Conservation (phyloP, 1,284 basidiomycete genomes). For the Stereum hirsutum region DNA sequence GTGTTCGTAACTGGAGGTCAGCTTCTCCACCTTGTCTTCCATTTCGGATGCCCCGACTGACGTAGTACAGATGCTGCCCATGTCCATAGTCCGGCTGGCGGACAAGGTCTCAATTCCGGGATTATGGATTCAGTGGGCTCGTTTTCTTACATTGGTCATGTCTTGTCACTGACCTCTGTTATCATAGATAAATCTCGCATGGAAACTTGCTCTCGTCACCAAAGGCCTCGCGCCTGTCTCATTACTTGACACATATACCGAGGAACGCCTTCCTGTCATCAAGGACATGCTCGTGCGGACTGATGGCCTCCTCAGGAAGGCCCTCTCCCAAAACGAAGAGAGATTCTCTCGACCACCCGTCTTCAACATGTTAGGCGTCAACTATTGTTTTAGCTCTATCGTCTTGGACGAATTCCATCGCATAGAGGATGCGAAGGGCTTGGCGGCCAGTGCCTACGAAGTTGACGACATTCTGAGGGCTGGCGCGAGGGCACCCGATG, state of each 20-base stretch:
- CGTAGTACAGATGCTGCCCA: slow-evolving; percentile 10
- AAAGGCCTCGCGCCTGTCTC: slow-evolving; percentile 10
- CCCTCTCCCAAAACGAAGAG: too few species aligned
- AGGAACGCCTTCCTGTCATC: slow-evolving; percentile 18
- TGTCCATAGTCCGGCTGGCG: slow-evolving; percentile 11
- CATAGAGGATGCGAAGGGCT: too few species aligned
- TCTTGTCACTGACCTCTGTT: too few species aligned
- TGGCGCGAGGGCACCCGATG: too few species aligned
- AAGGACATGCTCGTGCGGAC: slow-evolving; percentile 15
- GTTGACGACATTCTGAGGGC: too few species aligned
- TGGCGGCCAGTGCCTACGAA: too few species aligned
- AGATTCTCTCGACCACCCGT: too few species aligned
- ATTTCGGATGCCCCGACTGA: background rate
- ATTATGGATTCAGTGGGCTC: slow-evolving; percentile 11
- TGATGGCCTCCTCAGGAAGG: slow-evolving; percentile 5
- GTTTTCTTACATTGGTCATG: background rate
- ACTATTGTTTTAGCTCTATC: too few species aligned
- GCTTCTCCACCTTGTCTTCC: background rate
- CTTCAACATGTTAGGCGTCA: too few species aligned
- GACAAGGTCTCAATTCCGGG: slow-evolving; percentile 13
- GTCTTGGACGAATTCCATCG: too few species aligned
- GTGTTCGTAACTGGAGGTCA: slow-evolving; percentile 31
- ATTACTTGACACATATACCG: slow-evolving; percentile 15
- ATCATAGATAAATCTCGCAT: slow-evolving; percentile 16
- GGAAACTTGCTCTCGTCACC: slow-evolving; percentile 17